Conservation (phyloP, 345 rosid genomes). For the Gossypium anomalum region DNA sequence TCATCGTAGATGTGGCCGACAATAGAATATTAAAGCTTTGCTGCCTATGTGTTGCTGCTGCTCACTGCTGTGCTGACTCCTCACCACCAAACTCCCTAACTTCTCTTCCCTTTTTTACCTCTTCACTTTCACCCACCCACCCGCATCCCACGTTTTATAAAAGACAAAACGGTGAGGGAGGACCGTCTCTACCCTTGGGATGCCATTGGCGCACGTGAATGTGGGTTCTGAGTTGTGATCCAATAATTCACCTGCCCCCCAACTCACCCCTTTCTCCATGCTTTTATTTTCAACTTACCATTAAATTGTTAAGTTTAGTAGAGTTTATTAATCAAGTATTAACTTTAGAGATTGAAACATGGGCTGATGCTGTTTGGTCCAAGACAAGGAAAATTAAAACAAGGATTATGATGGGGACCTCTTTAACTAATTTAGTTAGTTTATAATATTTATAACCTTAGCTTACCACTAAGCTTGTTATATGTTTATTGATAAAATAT, state of each 20-base stretch:
- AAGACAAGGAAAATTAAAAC: not conserved
- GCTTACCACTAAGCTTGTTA: not conserved
- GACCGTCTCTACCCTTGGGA: too few relatives aligned
- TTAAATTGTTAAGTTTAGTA: too few relatives aligned
- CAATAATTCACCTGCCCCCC: slow-evolving; percentile 22
- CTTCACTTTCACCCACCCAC: not conserved
- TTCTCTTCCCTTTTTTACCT: not conserved
- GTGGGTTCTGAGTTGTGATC: slow-evolving; percentile 20
- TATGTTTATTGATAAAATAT: not conserved
- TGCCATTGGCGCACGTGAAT: slow-evolving; percentile 23
- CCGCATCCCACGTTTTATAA: not conserved
- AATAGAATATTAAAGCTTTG: not conserved
- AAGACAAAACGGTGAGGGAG: slow-evolving; percentile 8
- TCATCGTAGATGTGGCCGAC: not conserved
- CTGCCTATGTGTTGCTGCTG: not conserved
- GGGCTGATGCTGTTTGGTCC: not conserved
- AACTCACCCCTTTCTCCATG: not conserved
- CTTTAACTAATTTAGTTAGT: not conserved
- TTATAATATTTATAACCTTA: not conserved
- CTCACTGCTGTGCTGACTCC: not conserved
- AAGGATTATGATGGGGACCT: not conserved
- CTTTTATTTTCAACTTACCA: not conserved
- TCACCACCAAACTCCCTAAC: not conserved
- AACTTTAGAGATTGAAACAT: not conserved
- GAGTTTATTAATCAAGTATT: too few relatives aligned